A percentile compares a stretch with the other conserved stretches of the same genome.
Evolutionary conservation across 1,139 yeast genomes (phyloP).

Genomic region (Candida sanyaensis): DNA sequence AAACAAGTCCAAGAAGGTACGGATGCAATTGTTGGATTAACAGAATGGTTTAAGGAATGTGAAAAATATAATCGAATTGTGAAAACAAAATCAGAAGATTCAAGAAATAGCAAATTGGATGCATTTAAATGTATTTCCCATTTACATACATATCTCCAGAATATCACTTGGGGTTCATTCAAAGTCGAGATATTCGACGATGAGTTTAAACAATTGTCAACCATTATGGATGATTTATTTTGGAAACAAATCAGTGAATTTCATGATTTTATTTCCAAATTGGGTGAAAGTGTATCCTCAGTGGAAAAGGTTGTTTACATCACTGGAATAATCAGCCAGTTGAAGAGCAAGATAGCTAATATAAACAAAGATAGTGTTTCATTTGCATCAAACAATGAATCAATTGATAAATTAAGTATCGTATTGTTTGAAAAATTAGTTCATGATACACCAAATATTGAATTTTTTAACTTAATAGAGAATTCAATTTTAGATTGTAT

Average conservation of each 20-base stretch:
- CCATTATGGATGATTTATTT: slow-evolving; percentile 12
- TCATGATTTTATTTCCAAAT: slow-evolving; percentile 8
- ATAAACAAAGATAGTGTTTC: not conserved
- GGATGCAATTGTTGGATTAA: slow-evolving; percentile 16
- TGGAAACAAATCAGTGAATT: slow-evolving; percentile 16
- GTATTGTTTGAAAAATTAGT: slow-evolving; percentile 5
- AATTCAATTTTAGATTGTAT: slow-evolving; percentile 9
- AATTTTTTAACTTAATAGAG: slow-evolving; percentile 10
- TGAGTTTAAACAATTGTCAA: slow-evolving; percentile 15
- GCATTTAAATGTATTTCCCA: slow-evolving; percentile 16
- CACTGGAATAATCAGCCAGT: slow-evolving; percentile 9
- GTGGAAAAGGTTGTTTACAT: slow-evolving; percentile 9
- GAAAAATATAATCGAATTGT: slow-evolving; percentile 11
- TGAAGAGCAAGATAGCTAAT: slow-evolving; percentile 9
- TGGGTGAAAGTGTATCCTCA: slow-evolving; percentile 12
- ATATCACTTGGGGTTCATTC: slow-evolving; percentile 18
- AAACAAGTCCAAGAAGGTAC: not conserved
- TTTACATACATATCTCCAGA: slow-evolving; percentile 6
- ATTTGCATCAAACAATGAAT: not conserved
- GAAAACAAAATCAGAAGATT: slow-evolving; percentile 1
- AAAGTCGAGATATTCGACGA: slow-evolving; percentile 10
- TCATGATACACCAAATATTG: slow-evolving; percentile 8
- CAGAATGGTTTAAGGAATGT: slow-evolving; percentile 26
- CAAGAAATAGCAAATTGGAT: slow-evolving; percentile 9
- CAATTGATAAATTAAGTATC: slow-evolving; percentile 1